phyloP scores from a whole-genome alignment of 768 basidiomycete genomes.

The Kwoniella europaea region DNA sequence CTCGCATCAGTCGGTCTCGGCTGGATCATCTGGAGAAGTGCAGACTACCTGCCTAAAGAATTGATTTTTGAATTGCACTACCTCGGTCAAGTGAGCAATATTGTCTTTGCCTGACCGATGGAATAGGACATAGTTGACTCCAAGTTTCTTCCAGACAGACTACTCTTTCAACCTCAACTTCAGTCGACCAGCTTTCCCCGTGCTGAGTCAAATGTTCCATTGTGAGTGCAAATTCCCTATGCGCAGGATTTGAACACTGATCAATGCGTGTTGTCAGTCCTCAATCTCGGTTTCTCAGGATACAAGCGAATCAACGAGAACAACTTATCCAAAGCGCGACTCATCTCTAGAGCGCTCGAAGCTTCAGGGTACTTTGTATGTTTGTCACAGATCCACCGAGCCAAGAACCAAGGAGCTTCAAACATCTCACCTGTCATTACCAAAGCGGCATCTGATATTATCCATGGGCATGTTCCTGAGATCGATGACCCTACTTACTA shows the following conservation, averaged over 20 bases:
- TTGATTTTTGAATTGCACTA: constrained; percentile 70
- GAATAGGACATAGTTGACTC: background rate
- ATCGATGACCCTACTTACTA: constrained; percentile 62
- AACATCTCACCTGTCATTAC: constrained; percentile 27
- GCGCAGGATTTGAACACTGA: background rate
- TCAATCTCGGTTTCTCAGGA: constrained; percentile 67
- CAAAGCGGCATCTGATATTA: constrained; percentile 37
- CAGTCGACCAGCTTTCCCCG: constrained; percentile 63
- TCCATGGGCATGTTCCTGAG: constrained; percentile 56
- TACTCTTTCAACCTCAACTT: constrained; percentile 72
- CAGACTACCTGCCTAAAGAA: constrained; percentile 68
- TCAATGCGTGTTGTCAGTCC: constrained; percentile 52
- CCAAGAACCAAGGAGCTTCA: constrained; percentile 39
- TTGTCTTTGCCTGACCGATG: background rate
- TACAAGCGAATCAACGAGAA: constrained; percentile 60
- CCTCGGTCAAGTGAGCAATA: constrained; percentile 43
- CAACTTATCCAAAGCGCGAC: constrained; percentile 64
- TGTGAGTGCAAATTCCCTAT: constrained; percentile 39
- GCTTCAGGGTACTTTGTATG: constrained; percentile 61
- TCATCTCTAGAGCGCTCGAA: constrained; percentile 70
- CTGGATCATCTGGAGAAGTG: constrained; percentile 69
- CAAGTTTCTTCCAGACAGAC: constrained; percentile 61
- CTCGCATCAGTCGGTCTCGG: constrained; percentile 62
- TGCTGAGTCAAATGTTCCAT: constrained; percentile 67
- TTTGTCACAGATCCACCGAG: constrained; percentile 63